phyloP scores from a whole-genome alignment of 2,329 filamentous ascomycete genomes.

The Nigrospora sphaerica region DNA sequence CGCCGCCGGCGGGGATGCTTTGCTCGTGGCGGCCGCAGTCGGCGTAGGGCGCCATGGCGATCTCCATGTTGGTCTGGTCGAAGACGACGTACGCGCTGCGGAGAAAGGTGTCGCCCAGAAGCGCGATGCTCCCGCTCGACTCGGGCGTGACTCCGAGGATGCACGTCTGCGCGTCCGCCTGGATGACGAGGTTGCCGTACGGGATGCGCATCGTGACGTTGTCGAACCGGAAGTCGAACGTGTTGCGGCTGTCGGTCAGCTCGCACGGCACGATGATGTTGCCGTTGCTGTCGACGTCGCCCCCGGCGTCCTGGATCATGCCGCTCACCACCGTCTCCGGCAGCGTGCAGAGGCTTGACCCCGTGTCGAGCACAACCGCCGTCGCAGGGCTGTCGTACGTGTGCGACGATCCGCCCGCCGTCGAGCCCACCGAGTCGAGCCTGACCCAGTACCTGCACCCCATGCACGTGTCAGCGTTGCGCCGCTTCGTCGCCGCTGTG shows the following conservation, averaged over 20 bases:
- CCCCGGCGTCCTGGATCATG: slow-evolving; percentile 43
- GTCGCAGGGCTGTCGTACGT: slow-evolving; percentile 29
- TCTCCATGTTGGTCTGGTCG: slow-evolving; percentile 38
- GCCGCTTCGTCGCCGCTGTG: not conserved
- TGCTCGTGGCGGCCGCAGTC: slow-evolving; percentile 38
- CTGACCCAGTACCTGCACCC: slow-evolving; percentile 45
- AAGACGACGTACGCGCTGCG: slow-evolving; percentile 49
- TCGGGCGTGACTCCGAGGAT: slow-evolving; percentile 39
- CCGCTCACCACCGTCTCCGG: slow-evolving; percentile 46
- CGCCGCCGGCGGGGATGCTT: not conserved
- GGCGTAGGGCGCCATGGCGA: slow-evolving; percentile 42
- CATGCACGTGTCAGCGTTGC: slow-evolving; percentile 33
- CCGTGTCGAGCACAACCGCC: slow-evolving; percentile 63
- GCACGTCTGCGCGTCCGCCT: slow-evolving; percentile 26
- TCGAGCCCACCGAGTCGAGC: slow-evolving; percentile 36
- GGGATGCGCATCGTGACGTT: slow-evolving; percentile 41
- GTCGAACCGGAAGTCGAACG: slow-evolving; percentile 41
- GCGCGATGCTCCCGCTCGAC: slow-evolving; percentile 33
- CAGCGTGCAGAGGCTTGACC: slow-evolving; percentile 61
- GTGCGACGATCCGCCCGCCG: slow-evolving; percentile 23
- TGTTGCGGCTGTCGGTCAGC: slow-evolving; percentile 26
- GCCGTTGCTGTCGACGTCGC: slow-evolving; percentile 27
- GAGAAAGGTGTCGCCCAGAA: slow-evolving; percentile 53
- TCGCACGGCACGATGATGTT: slow-evolving; percentile 41
- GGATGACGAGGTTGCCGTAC: slow-evolving; percentile 39